Conservation (phyloP, 2,329 filamentous ascomycete species). For the Penicillium glabrum region DNA sequence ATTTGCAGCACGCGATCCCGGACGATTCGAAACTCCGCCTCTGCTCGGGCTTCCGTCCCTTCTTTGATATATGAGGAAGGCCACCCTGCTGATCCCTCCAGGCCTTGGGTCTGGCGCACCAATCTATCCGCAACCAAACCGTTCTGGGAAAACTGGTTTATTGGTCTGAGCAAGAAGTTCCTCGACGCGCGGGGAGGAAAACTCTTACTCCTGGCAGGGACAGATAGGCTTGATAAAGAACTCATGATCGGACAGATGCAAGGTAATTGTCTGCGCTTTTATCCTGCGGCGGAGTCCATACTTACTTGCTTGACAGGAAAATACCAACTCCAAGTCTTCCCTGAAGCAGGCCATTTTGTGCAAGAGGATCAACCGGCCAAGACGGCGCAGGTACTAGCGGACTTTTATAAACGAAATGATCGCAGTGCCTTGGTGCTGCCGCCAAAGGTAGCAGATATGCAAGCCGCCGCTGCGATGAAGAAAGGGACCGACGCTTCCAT, state of each 20-base stretch:
- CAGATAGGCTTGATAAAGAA: constrained; percentile 86
- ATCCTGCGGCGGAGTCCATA: background rate
- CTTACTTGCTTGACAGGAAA: constrained; percentile 55
- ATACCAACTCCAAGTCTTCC: constrained; percentile 92
- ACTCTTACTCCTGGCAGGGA: constrained; percentile 79
- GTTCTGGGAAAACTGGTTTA: constrained; percentile 95
- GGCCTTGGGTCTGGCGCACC: constrained; percentile 80
- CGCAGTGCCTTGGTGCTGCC: constrained; percentile 80
- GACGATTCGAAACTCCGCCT: constrained; percentile 78
- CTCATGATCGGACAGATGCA: constrained; percentile 97
- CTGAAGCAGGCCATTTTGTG: constrained; percentile 93
- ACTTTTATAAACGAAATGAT: constrained; percentile 92
- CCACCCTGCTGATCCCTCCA: constrained; percentile 33
- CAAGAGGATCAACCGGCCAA: constrained; percentile 94
- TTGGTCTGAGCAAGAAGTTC: constrained; percentile 84
- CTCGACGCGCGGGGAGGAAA: constrained; percentile 79
- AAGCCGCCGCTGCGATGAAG: constrained; percentile 44
- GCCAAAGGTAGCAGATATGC: constrained; percentile 81
- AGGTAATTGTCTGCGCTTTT: constrained; percentile 54
- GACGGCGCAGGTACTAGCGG: constrained; percentile 78
- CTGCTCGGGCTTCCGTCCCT: constrained; percentile 86
- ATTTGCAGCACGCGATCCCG: constrained; percentile 66
- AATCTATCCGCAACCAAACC: constrained; percentile 79
- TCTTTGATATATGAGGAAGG: constrained; percentile 62
- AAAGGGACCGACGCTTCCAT: constrained; percentile 26